Conservation (phyloP, 352 stramenopile genomes). For the Thalassiosira exigua region DNA sequence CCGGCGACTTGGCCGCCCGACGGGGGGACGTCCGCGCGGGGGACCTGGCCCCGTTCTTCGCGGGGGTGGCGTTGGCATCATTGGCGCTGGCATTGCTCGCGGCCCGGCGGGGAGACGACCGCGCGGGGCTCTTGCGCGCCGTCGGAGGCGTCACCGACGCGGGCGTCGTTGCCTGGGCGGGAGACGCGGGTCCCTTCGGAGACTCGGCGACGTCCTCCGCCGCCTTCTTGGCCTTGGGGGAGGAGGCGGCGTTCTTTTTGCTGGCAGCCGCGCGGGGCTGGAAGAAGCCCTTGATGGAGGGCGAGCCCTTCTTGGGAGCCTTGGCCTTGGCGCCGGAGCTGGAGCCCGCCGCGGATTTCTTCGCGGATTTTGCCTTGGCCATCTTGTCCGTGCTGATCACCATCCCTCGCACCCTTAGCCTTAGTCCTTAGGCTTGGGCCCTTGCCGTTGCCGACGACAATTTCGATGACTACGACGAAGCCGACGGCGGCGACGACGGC, state of each 20-base stretch:
- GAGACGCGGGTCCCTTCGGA: background rate
- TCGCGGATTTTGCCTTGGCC: background rate
- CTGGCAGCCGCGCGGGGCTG: background rate
- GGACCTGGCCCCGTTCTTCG: background rate
- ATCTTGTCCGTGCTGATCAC: background rate
- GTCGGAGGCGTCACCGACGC: background rate
- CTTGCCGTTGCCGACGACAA: no score
- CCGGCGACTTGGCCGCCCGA: background rate
- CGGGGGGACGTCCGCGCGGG: no score
- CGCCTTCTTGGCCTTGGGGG: background rate
- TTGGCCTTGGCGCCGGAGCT: background rate
- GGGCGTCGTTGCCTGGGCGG: background rate
- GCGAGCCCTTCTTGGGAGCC: background rate
- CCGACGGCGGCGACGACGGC: no score
- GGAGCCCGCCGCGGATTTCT: background rate
- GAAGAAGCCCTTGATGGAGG: conserved; percentile 13
- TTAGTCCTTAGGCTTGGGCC: no score
- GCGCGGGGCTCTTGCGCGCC: background rate
- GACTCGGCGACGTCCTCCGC: background rate
- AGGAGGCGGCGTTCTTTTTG: no score
- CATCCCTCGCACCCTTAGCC: no score
- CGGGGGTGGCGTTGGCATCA: no score
- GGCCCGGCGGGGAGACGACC: background rate
- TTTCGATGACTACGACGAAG: no score
- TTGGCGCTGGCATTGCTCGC: background rate